Base-by-base conservation (phyloP, 2,329 filamentous ascomycete genomes). In the Clonostachys sp. region DNA sequence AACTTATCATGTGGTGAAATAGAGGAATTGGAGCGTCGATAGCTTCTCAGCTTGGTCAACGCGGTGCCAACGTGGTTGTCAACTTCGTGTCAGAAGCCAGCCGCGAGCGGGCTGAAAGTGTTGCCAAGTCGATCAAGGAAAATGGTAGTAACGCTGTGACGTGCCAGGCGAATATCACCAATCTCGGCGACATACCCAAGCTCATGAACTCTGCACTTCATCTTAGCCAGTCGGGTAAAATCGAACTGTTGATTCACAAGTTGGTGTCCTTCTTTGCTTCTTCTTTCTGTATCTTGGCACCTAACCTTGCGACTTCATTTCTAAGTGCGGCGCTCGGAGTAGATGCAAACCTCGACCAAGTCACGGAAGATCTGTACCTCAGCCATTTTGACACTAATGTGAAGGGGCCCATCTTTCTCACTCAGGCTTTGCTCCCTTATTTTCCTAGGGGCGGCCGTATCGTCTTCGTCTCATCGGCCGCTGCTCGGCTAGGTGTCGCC, bases 371-470 rank as follows among this genome's bases (percentile, higher is more conserved):
- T 12, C 20, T 46, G 41, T 45, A 47, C 47, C 44, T 0, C 6
- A 40, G 41, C 0, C 56, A 59, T 18, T 56, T 56, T 5, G 57
- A 59, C 14, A 42, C 51, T 33, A 59, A 59, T 18, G 46, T 48
- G 7, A 45, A 45, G 35, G 42, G 46, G 14, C 42, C 46, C 13
- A 50, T 61, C 44, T 59, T 61, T 42, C 52, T 64, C 24, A 62
- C 57, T 2, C 48, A 64, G 36, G 55, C 55, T 5, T 53, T 55
- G 6, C 41, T 58, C 2, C 57, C 57, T 1, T 45, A 61, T 40
- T 0, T 73, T 61, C 64, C 66, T 0, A 45, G 55, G 8, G 69
- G 56, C 1, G 56, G 56, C 1, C 50, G 58, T 0, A 53, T 60
- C 16, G 51, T 60, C 44, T 60, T 60, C 12, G 50, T 60, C 3